Percentiles rank a stretch among this genome's conserved stretches.
phyloP scores from a whole-genome alignment of 2,329 filamentous ascomycete species.

The Ophiosphaerella korrae region DNA sequence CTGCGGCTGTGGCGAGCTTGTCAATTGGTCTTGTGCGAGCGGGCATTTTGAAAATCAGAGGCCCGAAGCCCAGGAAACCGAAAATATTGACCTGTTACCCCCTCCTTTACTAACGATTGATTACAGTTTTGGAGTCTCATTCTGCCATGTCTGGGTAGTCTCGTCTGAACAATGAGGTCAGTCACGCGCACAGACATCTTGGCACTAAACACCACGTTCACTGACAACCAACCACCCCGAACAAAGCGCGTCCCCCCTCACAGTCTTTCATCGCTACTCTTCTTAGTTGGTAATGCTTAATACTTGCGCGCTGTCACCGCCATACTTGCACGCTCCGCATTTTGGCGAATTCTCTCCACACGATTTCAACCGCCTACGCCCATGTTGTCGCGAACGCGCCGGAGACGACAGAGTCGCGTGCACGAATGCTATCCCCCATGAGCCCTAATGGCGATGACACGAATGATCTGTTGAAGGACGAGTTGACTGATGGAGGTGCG shows the following conservation, averaged over 20 bases:
- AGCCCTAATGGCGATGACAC: slow-evolving; percentile 44
- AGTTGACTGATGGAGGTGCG: slow-evolving; percentile 45
- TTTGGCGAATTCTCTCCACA: slow-evolving; percentile 5
- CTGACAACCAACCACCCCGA: slow-evolving; percentile 27
- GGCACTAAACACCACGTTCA: slow-evolving; percentile 11
- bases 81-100: too few relatives aligned
- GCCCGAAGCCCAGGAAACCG: too few relatives aligned
- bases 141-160: not conserved
- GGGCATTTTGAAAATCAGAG: slow-evolving; percentile 26
- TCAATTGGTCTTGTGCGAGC: slow-evolving; percentile 66
- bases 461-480: slow-evolving; percentile 46
- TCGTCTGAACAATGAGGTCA: slow-evolving; percentile 15
- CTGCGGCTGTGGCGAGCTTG: slow-evolving; percentile 68
- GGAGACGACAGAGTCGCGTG: slow-evolving; percentile 41
- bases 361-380: slow-evolving; percentile 19
- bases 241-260: slow-evolving; percentile 36
- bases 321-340: not conserved
- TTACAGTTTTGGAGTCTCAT: not conserved
- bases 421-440: slow-evolving; percentile 52
- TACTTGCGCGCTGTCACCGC: slow-evolving; percentile 10
- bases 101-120: too few relatives aligned
- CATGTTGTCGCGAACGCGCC: slow-evolving; percentile 51
- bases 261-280: slow-evolving; percentile 13
- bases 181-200: slow-evolving; percentile 20
- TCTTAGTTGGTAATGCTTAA: slow-evolving; percentile 31